Conservation (phyloP, 192 early-diverging fungal species). For the Borealophlyctis nickersoniae region DNA sequence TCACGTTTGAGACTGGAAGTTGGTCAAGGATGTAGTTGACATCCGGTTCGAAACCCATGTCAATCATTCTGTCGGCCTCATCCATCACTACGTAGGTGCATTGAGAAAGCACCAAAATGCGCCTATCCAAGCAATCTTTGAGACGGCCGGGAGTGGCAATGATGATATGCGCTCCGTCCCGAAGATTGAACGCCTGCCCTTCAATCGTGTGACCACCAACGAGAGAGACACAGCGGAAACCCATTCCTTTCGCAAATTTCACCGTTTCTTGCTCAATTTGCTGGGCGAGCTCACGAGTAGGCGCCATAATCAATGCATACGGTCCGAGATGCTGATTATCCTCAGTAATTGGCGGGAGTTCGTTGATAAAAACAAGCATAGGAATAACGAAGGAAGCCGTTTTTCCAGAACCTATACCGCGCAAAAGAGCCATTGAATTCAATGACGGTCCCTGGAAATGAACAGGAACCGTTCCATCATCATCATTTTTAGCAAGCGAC, state of each 20-base stretch:
- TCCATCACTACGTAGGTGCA: constrained; percentile 99
- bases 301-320: constrained; percentile 91
- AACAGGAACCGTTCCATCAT: not conserved
- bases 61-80: constrained; percentile 87
- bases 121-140: constrained; percentile 84
- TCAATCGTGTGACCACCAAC: constrained; percentile 75
- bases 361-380: constrained; percentile 85
- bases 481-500: not conserved
- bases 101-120: constrained; percentile 87
- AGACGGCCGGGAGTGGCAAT: constrained; percentile 98
- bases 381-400: constrained; percentile 95
- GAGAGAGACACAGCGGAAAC: constrained; percentile 71
- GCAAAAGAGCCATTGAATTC: constrained; percentile 8
- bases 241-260: constrained; percentile 86
- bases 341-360: constrained; percentile 72
- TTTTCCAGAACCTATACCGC: constrained; percentile 80
- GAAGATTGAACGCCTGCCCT: constrained; percentile 83
- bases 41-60: constrained; percentile 82
- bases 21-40: constrained; percentile 95
- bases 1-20: constrained; percentile 85
- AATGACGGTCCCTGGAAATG: constrained; percentile 1
- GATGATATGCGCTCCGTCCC: constrained; percentile 90
- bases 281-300: constrained; percentile 94
- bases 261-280: constrained; percentile 92
- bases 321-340: constrained; percentile 82